phyloP scores from a whole-genome alignment of 1,139 yeast genomes.

The Sporopachydermia cereana region DNA sequence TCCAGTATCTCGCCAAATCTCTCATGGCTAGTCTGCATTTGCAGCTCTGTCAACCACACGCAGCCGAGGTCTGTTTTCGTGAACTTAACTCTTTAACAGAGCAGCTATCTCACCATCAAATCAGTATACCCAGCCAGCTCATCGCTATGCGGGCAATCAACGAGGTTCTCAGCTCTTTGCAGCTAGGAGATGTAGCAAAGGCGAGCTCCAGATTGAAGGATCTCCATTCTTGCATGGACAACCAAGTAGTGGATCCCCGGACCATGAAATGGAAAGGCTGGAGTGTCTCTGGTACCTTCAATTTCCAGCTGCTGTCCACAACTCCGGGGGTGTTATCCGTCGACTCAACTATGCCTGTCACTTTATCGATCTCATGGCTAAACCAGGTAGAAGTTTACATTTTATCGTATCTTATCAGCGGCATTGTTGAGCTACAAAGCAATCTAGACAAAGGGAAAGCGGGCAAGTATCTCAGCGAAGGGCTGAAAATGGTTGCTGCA shows the following conservation, averaged over 20 bases:
- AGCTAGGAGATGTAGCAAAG: neutral
- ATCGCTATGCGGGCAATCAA: neutral
- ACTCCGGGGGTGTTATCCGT: neutral
- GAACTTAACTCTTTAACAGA: neutral
- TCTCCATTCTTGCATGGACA: conserved; percentile 7
- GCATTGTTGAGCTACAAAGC: conserved; percentile 7
- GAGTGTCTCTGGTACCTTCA: conserved; percentile 5
- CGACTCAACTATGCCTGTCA: neutral
- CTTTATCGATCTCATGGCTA: conserved; percentile 8
- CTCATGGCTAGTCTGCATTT: conserved; percentile 3
- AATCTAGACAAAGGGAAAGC: conserved; percentile 5
- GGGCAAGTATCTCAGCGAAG: neutral
- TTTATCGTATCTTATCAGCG: conserved; percentile 8
- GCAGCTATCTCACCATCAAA: neutral
- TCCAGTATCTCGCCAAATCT: neutral
- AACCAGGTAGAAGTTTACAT: conserved; percentile 6
- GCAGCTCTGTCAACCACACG: neutral
- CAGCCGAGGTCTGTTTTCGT: conserved; percentile 1
- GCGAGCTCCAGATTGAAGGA: neutral
- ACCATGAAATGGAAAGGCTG: conserved; percentile 9
- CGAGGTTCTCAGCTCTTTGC: neutral
- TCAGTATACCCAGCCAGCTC: neutral
- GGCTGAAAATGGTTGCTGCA: conserved; percentile 5
- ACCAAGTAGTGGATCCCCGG: conserved; percentile 5
- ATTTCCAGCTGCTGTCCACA: neutral